Evolutionary conservation across 371 early-diverging fungal genomes (phyloP).

Genomic region (Actinomortierella wolfii): DNA sequence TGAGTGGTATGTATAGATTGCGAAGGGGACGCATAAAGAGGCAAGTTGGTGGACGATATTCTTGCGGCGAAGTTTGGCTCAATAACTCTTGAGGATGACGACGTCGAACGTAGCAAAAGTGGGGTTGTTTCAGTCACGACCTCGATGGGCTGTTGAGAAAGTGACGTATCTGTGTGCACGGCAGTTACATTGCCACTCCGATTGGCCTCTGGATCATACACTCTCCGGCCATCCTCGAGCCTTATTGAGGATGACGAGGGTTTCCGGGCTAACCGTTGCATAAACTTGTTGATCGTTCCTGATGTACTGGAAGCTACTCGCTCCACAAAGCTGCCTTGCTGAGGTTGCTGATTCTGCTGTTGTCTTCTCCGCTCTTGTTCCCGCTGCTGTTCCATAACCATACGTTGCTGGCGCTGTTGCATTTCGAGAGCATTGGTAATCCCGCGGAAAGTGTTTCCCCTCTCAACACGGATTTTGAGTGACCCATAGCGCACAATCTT

Average conservation of each 20-base stretch:
- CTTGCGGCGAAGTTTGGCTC: too few relatives aligned
- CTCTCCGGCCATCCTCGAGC: too few relatives aligned
- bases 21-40: too few relatives aligned
- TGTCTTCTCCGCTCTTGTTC: background rate
- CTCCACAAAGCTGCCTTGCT: slow-evolving; percentile 9
- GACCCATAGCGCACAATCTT: slow-evolving; percentile 46
- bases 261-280: slow-evolving; percentile 19
- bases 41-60: too few relatives aligned
- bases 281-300: slow-evolving; percentile 34
- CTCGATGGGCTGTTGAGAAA: too few relatives aligned
- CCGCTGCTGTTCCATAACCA: background rate
- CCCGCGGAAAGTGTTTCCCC: slow-evolving; percentile 46
- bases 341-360: background rate
- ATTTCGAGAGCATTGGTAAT: slow-evolving; percentile 30
- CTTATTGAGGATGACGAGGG: too few relatives aligned
- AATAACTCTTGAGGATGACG: too few relatives aligned
- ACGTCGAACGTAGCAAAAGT: slow-evolving; percentile 8
- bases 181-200: background rate
- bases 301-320: slow-evolving; percentile 28
- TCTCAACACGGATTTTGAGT: slow-evolving; percentile 45
- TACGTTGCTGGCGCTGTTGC: slow-evolving; percentile 4
- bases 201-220: background rate
- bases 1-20: too few relatives aligned
- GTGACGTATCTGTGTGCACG: background rate
- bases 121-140: slow-evolving; percentile 24